phyloP scores from a whole-genome alignment of 352 stramenopile genomes.

The Globisporangium radiosum region DNA sequence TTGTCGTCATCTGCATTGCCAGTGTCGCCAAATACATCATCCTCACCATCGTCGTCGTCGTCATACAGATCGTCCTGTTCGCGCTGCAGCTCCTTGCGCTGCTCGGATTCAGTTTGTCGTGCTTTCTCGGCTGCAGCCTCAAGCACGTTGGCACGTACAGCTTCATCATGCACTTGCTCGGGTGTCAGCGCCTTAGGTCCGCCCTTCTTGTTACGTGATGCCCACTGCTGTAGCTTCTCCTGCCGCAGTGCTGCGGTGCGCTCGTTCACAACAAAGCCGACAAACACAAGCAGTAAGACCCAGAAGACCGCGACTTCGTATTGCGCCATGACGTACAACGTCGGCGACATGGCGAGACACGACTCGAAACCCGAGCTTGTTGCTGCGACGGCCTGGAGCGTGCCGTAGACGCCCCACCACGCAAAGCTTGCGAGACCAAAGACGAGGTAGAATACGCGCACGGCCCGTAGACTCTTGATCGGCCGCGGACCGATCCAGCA shows the following conservation, averaged over 20 bases:
- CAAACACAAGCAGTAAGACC: slow-evolving; percentile 38
- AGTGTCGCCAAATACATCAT: slow-evolving; percentile 14
- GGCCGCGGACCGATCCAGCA: slow-evolving; percentile 59
- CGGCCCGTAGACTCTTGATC: slow-evolving; percentile 44
- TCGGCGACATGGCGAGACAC: slow-evolving; percentile 57
- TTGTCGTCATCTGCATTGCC: slow-evolving; percentile 17
- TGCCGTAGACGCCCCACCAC: slow-evolving; percentile 71
- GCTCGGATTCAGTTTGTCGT: slow-evolving; percentile 30
- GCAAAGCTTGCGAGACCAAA: slow-evolving; percentile 48
- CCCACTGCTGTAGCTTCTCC: slow-evolving; percentile 30
- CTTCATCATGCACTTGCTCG: slow-evolving; percentile 20
- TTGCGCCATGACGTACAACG: slow-evolving; percentile 61
- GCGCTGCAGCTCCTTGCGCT: slow-evolving; percentile 26
- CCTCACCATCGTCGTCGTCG: slow-evolving; percentile 23
- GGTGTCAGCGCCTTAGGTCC: slow-evolving; percentile 20
- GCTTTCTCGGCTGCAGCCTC: slow-evolving; percentile 29
- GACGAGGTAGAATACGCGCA: slow-evolving; percentile 60
- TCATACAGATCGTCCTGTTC: slow-evolving; percentile 40
- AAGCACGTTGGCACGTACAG: slow-evolving; percentile 23
- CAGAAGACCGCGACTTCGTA: slow-evolving; percentile 69
- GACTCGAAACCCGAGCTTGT: slow-evolving; percentile 62
- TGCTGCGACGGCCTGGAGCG: slow-evolving; percentile 42
- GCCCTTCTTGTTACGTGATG: slow-evolving; percentile 17
- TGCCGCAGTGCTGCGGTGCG: slow-evolving; percentile 30
- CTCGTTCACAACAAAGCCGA: slow-evolving; percentile 48